Percentiles rank a stretch among this genome's conserved stretches.
Conservation (phyloP, 2,329 filamentous ascomycete species). For the Pestalotiopsis sp. region DNA sequence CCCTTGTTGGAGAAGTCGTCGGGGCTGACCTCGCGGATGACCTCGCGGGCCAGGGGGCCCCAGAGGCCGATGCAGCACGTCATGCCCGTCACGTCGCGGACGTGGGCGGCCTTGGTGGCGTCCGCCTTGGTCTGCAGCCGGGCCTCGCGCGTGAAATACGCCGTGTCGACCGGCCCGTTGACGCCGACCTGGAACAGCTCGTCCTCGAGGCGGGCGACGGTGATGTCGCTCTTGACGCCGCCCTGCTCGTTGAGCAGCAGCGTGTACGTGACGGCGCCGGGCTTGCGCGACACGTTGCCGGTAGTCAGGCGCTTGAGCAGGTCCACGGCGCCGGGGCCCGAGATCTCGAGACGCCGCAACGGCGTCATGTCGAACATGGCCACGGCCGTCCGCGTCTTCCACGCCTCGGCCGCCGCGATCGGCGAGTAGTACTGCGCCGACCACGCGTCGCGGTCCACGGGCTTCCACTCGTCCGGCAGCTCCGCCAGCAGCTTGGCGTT, state of each 20-base stretch:
- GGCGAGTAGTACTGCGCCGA: constrained; percentile 59
- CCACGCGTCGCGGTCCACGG: constrained; percentile 60
- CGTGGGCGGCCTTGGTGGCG: constrained; percentile 47
- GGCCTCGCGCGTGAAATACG: constrained; percentile 57
- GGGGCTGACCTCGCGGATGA: constrained; percentile 46
- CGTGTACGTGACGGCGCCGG: constrained; percentile 57
- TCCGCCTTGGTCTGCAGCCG: constrained; percentile 43
- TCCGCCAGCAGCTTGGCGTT: constrained; percentile 54
- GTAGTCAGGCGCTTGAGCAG: constrained; percentile 58
- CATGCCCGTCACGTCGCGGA: constrained; percentile 61
- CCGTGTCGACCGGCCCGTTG: constrained; percentile 56
- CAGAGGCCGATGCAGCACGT: constrained; percentile 66
- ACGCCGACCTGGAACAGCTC: constrained; percentile 58
- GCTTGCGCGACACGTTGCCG: constrained; percentile 46
- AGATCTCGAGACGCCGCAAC: constrained; percentile 58
- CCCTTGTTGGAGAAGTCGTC: constrained; percentile 49
- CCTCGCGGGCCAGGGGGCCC: constrained; percentile 58
- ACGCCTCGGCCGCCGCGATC: constrained; percentile 62
- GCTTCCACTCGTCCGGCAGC: constrained; percentile 56
- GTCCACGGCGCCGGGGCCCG: constrained; percentile 57
- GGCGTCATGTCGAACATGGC: constrained; percentile 67
- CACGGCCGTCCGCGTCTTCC: constrained; percentile 65
- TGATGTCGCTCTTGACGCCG: constrained; percentile 59
- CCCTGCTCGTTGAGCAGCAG: constrained; percentile 57
- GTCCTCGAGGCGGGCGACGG: constrained; percentile 52